These are phyloP conservation scores for Punica granatum DNA, from an alignment of 345 rosid species.

Conservation along the genomic window DNA sequence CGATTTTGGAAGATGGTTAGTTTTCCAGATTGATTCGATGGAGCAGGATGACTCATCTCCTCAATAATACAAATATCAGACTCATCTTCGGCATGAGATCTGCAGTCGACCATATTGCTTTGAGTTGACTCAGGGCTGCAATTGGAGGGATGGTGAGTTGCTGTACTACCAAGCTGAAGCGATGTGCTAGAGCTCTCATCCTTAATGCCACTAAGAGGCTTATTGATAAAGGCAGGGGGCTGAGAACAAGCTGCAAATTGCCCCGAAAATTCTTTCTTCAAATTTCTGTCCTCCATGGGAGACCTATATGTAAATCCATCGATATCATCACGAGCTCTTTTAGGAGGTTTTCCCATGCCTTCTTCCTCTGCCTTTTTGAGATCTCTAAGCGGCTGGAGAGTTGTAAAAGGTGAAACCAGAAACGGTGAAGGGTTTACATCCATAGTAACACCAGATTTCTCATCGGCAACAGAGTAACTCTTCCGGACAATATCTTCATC, in stretches of 20 bases:
- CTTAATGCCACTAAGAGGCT: constrained; percentile 18
- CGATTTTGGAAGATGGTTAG: constrained; percentile 18
- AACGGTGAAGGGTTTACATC: constrained; percentile 26
- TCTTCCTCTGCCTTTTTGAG: constrained; percentile 20
- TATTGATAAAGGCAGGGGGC: constrained; percentile 22
- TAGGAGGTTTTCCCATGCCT: constrained; percentile 17
- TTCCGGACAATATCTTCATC: constrained; percentile 14
- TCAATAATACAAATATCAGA: constrained; percentile 75
- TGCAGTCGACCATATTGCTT: constrained; percentile 50
- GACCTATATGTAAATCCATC: constrained; percentile 18
- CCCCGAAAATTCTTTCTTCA: constrained; percentile 28
- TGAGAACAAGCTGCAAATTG: constrained; percentile 22
- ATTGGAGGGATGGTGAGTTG: constrained; percentile 33
- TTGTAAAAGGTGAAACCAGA: constrained; percentile 14
- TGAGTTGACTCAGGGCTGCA: constrained; percentile 62
- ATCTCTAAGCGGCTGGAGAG: constrained; percentile 11
- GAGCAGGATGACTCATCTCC: constrained; percentile 53
- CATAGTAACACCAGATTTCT: constrained; percentile 20
- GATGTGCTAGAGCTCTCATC: constrained; percentile 30
- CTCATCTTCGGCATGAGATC: constrained; percentile 57
- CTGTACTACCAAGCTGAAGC: constrained; percentile 24
- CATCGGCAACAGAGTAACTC: constrained; percentile 15
- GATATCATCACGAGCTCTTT: constrained; percentile 21
- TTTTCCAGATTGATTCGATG: constrained; percentile 23
- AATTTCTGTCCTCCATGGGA: constrained; percentile 9